Evolutionary conservation across 2,329 filamentous ascomycete species (phyloP).

Genomic region (Pyrenochaeta sp.): DNA sequence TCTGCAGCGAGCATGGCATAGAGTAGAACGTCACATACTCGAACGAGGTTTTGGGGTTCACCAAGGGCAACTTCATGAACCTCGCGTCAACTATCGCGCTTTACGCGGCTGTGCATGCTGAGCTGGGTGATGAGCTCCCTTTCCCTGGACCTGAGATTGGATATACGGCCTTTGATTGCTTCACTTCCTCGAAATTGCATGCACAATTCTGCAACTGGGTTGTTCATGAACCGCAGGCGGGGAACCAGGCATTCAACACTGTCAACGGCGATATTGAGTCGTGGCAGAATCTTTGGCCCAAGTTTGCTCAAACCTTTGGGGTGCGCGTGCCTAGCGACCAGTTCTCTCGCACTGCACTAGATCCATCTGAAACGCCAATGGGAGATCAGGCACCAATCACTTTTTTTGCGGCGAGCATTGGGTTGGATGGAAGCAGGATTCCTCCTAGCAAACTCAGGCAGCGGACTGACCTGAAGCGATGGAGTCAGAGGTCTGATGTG

Average conservation of each 20-base stretch:
- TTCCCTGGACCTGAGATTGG: slow-evolving; percentile 40
- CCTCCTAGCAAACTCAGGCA: slow-evolving; percentile 40
- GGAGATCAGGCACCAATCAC: slow-evolving; percentile 45
- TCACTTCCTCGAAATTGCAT: slow-evolving; percentile 34
- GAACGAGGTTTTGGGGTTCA: slow-evolving; percentile 56
- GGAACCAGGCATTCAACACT: slow-evolving; percentile 54
- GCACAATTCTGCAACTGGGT: slow-evolving; percentile 43
- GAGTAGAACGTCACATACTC: slow-evolving; percentile 56
- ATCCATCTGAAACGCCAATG: no score
- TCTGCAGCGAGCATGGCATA: slow-evolving; percentile 38
- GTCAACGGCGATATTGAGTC: slow-evolving; percentile 52
- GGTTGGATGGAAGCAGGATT: slow-evolving; percentile 11
- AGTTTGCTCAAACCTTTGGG: slow-evolving; percentile 47
- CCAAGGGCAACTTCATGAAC: slow-evolving; percentile 50
- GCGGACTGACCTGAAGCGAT: slow-evolving; percentile 52
- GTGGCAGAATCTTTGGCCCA: slow-evolving; percentile 55
- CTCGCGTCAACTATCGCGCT: slow-evolving; percentile 37
- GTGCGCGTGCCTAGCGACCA: slow-evolving; percentile 41
- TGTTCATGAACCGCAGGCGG: slow-evolving; percentile 40
- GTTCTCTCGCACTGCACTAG: no score
- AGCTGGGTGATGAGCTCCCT: slow-evolving; percentile 23
- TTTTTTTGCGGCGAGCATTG: slow-evolving; percentile 15
- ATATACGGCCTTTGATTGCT: slow-evolving; percentile 40
- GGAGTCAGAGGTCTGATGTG: slow-evolving; percentile 50
- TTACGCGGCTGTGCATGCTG: slow-evolving; percentile 37